A percentile compares a stretch with the other conserved stretches of the same genome.
These are phyloP conservation scores for Trypanosoma caninum DNA, from an alignment of 208 protist genomes.

Conservation along the genomic window DNA sequence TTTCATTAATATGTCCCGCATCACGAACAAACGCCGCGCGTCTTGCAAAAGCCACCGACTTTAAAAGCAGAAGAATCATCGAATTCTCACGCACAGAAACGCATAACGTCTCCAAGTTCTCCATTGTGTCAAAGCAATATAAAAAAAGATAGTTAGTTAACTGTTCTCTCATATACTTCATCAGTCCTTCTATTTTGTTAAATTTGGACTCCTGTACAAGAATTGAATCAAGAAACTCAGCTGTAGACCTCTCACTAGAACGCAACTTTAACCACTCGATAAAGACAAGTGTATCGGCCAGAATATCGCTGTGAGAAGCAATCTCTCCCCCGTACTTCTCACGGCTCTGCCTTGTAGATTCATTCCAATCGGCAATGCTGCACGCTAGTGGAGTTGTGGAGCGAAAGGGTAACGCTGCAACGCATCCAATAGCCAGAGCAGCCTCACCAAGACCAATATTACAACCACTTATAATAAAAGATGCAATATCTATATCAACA, in stretches of 20 bases:
- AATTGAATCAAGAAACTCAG: conserved; percentile 34
- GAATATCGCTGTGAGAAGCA: conserved; percentile 68
- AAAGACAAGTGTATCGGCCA: conserved; percentile 77
- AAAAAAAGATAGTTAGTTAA: conserved; percentile 84
- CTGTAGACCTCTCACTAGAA: conserved; percentile 36
- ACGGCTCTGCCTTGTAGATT: conserved; percentile 39
- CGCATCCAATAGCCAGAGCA: conserved; percentile 49
- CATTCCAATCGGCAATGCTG: conserved; percentile 29
- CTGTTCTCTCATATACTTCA: conserved; percentile 67
- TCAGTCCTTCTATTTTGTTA: conserved; percentile 51
- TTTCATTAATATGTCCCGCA: conserved; percentile 48
- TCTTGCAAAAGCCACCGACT: conserved; percentile 56
- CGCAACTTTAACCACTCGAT: conserved; percentile 66
- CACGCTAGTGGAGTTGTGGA: conserved; percentile 29
- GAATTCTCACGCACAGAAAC: conserved; percentile 46
- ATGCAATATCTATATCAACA: conserved; percentile 65
- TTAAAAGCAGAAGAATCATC: conserved; percentile 67
- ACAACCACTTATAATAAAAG: conserved; percentile 74
- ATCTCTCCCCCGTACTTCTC: conserved; percentile 68
- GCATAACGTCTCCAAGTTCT: conserved; percentile 28
- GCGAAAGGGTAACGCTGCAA: conserved; percentile 57
- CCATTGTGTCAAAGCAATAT: conserved; percentile 43
- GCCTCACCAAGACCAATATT: conserved; percentile 77
- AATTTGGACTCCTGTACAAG: conserved; percentile 58
- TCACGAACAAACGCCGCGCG: conserved; percentile 71